phyloP scores from a whole-genome alignment of 768 basidiomycete genomes.

The Suillus bovinus region DNA sequence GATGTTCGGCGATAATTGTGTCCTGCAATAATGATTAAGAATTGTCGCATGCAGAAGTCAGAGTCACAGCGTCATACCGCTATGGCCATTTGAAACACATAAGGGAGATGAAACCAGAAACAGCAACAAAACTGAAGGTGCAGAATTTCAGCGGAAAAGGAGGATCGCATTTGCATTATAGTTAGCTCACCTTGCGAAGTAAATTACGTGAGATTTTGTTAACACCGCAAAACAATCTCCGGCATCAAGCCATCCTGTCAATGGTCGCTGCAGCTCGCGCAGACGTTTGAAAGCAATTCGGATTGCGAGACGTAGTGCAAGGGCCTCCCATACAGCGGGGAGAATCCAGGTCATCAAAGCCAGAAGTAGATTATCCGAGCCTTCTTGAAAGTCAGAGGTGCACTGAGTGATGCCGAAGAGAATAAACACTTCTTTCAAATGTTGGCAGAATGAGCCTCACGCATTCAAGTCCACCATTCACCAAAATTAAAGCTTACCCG shows the following conservation, averaged over 20 bases:
- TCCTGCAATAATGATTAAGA: neutral
- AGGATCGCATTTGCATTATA: neutral
- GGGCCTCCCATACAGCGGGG: neutral
- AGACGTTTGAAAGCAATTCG: neutral
- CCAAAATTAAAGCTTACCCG: neutral
- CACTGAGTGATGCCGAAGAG: neutral
- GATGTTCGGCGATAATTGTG: neutral
- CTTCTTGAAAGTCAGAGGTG: neutral
- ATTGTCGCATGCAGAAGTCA: neutral
- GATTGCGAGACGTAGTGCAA: neutral
- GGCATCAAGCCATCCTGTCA: neutral
- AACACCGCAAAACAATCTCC: neutral
- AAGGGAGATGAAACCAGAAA: neutral
- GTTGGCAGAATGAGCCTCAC: neutral
- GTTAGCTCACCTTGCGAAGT: neutral
- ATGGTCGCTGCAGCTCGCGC: neutral
- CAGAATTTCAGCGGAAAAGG: neutral
- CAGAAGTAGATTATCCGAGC: neutral
- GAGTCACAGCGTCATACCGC: neutral
- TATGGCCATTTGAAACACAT: neutral
- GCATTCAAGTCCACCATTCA: neutral
- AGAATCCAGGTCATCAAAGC: neutral
- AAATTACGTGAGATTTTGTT: neutral
- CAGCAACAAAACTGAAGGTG: neutral
- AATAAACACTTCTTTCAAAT: neutral